Evolutionary conservation across 192 early-diverging fungal species (phyloP), one percentile per base, ranked within the genome.

Genomic region (Coemansia sp.): DNA sequence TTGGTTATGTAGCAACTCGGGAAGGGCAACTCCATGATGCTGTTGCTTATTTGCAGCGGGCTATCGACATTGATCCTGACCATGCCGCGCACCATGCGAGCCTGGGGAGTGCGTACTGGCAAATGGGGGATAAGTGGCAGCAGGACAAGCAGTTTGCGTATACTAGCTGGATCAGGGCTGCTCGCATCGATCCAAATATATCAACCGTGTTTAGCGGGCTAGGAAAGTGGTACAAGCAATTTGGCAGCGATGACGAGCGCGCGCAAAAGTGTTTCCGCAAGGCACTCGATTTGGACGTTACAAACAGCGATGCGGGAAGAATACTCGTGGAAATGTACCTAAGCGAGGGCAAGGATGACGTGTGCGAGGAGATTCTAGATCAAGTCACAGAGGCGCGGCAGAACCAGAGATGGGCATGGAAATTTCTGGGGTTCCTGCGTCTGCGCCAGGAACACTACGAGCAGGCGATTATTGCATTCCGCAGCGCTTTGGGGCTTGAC

Each of bases 181-280:
- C 87, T 5, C 92, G 91, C 56, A 58, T 87, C 8, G 87, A 96
- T 65, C 77, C 90, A 5, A 54, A 69, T 14, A 79, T 76, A 53
- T 75, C 88, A 15, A 74, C 74, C 7, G 86, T 89, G 0, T 98
- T 96, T 66, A 85, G 89, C 0, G 87, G 84, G 25, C 83, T 98
- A 11, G 96, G 95, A 11, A 80, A 91, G 43, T 94, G 91, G 69
- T 97, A 94, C 72, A 79, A 75, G 13, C 59, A 84, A 19, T 76
- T 91, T 46, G 88, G 86, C n/a, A 62, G 81, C 36, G 91, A 95
- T 60, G 42, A 68, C 2, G 70, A 32, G 0, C 88, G 94, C 8
- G 93, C 95, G 8, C 76, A 82, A 40, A 90, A 90, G 62, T 99
- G 94, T 71, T 93, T 90, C 71, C 75, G 85, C 58, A 90, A 92